These are phyloP conservation scores for Cucumis hystrix DNA, from an alignment of 306 rosid genomes.

Conservation along the genomic window DNA sequence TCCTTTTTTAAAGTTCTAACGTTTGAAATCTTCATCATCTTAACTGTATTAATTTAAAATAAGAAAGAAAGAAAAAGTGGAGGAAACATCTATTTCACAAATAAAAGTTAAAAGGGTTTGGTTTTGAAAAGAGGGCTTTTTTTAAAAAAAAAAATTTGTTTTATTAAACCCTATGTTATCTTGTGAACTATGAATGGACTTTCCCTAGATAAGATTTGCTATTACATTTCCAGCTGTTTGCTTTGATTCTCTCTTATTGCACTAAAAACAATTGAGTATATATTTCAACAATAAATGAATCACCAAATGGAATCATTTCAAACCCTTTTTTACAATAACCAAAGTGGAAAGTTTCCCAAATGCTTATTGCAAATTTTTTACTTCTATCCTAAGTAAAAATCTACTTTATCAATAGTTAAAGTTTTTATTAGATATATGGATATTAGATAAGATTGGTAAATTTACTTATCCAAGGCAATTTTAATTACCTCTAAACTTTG, in stretches of 20 bases:
- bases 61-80: neutral
- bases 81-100: neutral
- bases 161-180: slow-evolving; percentile 2
- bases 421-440: neutral
- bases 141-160: too few species aligned
- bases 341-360: neutral
- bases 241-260: neutral
- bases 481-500: too few species aligned
- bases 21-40: neutral
- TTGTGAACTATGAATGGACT: neutral
- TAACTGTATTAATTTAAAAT: too few species aligned
- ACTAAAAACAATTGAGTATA: neutral
- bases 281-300: neutral
- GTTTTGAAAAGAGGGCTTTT: neutral
- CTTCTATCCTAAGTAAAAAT: neutral
- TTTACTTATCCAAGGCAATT: too few species aligned
- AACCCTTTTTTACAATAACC: neutral
- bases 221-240: slow-evolving; percentile 1
- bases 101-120: neutral
- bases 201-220: slow-evolving; percentile 3
- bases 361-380: neutral
- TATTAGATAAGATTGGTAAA: too few species aligned
- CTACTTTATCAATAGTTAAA: neutral
- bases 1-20: too few species aligned
- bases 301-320: neutral